Evolutionary conservation across 2,329 filamentous ascomycete species (phyloP), one percentile per base, ranked within the genome.

Genomic region (Pseudocercospora fuligena): DNA sequence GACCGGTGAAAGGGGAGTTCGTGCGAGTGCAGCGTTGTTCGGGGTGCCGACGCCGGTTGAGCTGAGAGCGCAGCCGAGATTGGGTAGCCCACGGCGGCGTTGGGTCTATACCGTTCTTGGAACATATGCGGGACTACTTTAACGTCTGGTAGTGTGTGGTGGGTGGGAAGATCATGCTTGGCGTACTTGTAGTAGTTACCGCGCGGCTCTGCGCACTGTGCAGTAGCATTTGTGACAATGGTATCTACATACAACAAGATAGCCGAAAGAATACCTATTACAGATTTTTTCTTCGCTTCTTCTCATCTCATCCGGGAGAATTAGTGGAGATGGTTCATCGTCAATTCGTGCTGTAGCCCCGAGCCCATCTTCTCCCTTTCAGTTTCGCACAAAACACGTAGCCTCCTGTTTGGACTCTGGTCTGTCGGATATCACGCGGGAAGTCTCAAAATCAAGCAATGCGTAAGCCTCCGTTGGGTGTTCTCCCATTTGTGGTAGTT

Each of bases 331-430:
- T 65, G 51, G 51, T 19, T 36, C 16, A 23, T 66, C 65, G 54
- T 62, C 61, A 58, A 60, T 54, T 69, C 64, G 69, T 70, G 60
- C 69, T 69, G 69, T 70, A 46, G 27, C 58, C 60, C 69, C 51
- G 23, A 47, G 21, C 36, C 36, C n/a, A 23, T 29, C 33, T 36
- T 29, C 59, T n/a, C 43, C 36, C 40, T 64, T n/a, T 54, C 19
- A 21, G 21, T 36, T 29, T 16, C 19, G 59, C 25, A 58, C 59
- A 46, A 43, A 47, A 51, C 51, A 53, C 40, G 58, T 53, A 56
- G 63, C 58, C 65, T 66, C 46, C 69, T 71, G 69, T 71, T 64
- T 40, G 56, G 56, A 36, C 31, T 58, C 23, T 27, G 33, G n/a
- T 58, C 56, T 58, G 56, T 58, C 56, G 56, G 69, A 71, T 71